Evolutionary conservation across 1,284 basidiomycete genomes (phyloP).

Genomic region (Macrocystidia cucumis): DNA sequence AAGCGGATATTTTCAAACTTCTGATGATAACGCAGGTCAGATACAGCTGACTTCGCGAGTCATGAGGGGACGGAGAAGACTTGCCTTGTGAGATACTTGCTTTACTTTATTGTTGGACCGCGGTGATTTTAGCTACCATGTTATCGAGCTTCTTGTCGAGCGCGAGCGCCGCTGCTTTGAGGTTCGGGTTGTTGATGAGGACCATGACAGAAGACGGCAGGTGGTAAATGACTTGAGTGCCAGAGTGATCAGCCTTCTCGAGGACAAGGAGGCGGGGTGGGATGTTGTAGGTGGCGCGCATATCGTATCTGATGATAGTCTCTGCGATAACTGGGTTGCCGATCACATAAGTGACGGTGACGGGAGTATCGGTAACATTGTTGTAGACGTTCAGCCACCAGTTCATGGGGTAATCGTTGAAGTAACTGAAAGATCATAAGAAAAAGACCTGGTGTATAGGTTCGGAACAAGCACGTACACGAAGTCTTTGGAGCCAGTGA

Average conservation of each 20-base stretch:
- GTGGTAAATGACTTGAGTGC: constrained; percentile 40
- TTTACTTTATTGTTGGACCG: constrained; percentile 10
- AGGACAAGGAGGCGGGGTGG: constrained; percentile 40
- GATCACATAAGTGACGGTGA: constrained; percentile 35
- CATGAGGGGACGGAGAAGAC: no score
- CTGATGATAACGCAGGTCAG: no score
- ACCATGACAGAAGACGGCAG: constrained; percentile 36
- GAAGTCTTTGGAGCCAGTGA: constrained; percentile 32
- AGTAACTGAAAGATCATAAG: constrained; percentile 38
- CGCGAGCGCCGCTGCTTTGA: constrained; percentile 25
- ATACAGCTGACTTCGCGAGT: no score
- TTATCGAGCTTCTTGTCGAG: constrained; percentile 39
- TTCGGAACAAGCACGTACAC: constrained; percentile 23
- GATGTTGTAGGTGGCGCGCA: constrained; percentile 33
- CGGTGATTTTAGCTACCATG: constrained; percentile 26
- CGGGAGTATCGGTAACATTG: constrained; percentile 18
- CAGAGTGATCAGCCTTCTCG: constrained; percentile 28
- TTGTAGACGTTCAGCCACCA: constrained; percentile 34
- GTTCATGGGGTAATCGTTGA: constrained; percentile 27
- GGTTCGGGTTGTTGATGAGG: constrained; percentile 17
- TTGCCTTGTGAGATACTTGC: no score
- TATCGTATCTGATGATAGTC: constrained; percentile 35
- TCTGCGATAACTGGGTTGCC: constrained; percentile 49
- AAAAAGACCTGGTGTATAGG: no score
- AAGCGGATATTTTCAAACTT: no score